Base-by-base conservation (phyloP, 306 rosid species). In the Glycine latifolia region DNA sequence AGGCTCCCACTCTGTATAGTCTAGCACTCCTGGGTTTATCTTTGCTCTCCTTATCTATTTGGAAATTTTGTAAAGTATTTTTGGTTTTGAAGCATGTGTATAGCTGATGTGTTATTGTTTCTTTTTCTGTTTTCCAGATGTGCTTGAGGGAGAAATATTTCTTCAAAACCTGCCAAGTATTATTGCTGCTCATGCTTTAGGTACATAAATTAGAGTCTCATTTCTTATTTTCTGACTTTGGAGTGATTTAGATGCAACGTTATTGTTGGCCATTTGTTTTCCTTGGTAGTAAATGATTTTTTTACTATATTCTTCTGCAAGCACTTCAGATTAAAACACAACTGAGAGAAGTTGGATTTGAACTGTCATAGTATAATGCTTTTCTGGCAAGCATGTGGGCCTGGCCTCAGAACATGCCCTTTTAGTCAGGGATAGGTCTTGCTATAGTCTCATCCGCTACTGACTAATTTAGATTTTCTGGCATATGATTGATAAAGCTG, bases 131-230 rank as follows among this genome's bases (percentile, higher is more conserved):
- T 71, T 65, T 53, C 17, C 90, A 95, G 97, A 91, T 43, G 90
- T 95, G 82, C 98, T 95, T 53, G 97, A 93, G 84, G 97, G 98
- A 78, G 97, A 95, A 74, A 91, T 95, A 86, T 95, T 95, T 87
- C 99, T 95, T 86, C 99, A 95, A 86, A 95, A 93, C 84, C 86
- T 95, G 83, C 98, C 98, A 17, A 95, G 98, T 84, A 91, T 91
- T 83, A 86, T 95, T 53, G 83, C 93, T 79, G 98, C 97, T 81
- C 98, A 91, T 90, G 99, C 93, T 10, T 82, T 95, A 90, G 98
- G 99, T 93, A 89, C 62, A 56, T 81, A 70, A 43, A 59, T 65
- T 33, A 35, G 65, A 26, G 48, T 49, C 62, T 46, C 49, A 4
- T 39, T 68, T 85, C 61, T 8, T 10, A 63, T 81, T 79, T 49